Base-by-base conservation (phyloP, 2,329 filamentous ascomycete genomes). In the Eurotiales sp. region DNA sequence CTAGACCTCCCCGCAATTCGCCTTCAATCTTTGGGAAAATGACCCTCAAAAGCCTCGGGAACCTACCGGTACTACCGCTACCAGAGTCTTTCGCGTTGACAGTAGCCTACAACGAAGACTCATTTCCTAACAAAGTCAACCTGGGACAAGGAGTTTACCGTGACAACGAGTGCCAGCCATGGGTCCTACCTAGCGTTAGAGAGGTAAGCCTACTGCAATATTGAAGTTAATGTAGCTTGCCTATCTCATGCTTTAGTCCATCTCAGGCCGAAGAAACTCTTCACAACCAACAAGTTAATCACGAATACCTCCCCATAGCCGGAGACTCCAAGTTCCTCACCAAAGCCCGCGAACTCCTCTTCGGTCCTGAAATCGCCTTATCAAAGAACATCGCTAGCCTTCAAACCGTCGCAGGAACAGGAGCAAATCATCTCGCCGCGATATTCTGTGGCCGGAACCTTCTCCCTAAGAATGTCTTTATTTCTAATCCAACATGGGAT, bases 391-490 rank as follows among this genome's bases (percentile, higher is more conserved):
- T 83, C 53, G 77, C 85, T 53, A 90, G 87, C 23, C 69, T 95
- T 36, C 91, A 96, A 75, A 92, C 90, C 64, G 90, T 96, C 72
- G 95, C 91, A 50, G 91, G 91, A 59, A 96, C 91, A 54, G 91
- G 92, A 59, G 90, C 91, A 56, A 85, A 93, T 58, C 90, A 96
- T 68, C 75, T 96, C 40, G 91, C 89, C 55, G 90, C 46, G 25
- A 8, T 41, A 21, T 49, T 49, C 39, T 83, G 96, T 51, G 77
- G 85, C 67, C 87, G 84, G 64, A 93, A 95, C 78, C 92, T 87
- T 77, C 74, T 72, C 50, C 75, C 72, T 5, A 52, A 83, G 61
- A 83, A 82, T 51, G 82, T 92, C 67, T 95, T 92, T 77, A 78
- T 96, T 68, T 92, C 89, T 60, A 86, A 87, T 69, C 91, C 91